A percentile compares a stretch with the other conserved stretches of the same genome.
Conservation (phyloP, 129 eudicot species). For the Scalesia atractyloides region DNA sequence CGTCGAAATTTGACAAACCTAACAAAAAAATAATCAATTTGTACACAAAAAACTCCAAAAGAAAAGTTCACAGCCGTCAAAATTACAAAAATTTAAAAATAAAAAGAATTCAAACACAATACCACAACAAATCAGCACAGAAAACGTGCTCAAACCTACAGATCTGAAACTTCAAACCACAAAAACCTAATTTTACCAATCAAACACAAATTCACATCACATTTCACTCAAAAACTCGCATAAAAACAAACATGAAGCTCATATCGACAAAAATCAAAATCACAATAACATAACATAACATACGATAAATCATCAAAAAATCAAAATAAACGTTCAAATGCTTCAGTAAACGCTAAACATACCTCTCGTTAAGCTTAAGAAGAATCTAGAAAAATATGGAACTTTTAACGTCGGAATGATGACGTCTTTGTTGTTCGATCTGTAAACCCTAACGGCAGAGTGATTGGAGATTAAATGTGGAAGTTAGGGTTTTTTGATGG, state of each 20-base stretch:
- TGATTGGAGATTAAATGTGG: conserved; percentile 1
- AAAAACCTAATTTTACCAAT: conserved; percentile 3
- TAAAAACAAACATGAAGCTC: conserved; percentile 2
- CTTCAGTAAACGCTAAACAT: background rate
- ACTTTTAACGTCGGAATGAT: conserved; percentile 11
- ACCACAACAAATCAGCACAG: background rate
- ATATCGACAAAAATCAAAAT: background rate
- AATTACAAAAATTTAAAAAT: background rate
- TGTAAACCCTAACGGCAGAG: conserved; percentile 20
- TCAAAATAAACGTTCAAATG: background rate
- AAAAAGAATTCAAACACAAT: background rate
- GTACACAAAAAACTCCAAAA: too few relatives aligned
- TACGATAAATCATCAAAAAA: background rate
- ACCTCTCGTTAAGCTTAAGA: conserved; percentile 28
- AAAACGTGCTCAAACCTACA: conserved; percentile 25
- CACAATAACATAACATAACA: conserved; percentile 4
- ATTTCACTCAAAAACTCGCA: conserved; percentile 14
- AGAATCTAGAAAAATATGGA: conserved; percentile 16
- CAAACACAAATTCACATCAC: conserved; percentile 8
- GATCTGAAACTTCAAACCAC: conserved; percentile 45
- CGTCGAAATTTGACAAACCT: too few relatives aligned
- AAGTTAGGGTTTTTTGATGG: conserved; percentile 42
- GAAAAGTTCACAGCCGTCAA: background rate
- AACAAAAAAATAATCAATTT: too few relatives aligned
- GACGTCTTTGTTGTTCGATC: conserved; percentile 27